These are phyloP conservation scores for Penicillium sp. DNA, from an alignment of 2,329 filamentous ascomycete species.

Conservation along the genomic window DNA sequence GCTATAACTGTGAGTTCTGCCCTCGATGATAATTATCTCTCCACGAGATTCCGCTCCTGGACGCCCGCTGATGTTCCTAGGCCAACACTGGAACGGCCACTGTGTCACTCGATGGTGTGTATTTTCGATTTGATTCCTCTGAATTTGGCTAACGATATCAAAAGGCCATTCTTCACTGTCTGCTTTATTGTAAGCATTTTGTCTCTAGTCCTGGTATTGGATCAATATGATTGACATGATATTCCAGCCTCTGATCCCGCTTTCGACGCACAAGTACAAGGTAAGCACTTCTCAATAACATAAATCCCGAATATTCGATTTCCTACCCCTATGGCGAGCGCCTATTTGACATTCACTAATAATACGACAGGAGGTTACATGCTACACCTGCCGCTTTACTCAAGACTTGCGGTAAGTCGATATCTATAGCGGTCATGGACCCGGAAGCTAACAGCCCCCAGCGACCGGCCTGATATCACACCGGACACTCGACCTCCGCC, in stretches of 20 bases:
- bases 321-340: background rate
- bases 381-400: constrained; percentile 36
- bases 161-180: constrained; percentile 44
- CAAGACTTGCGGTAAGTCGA: constrained; percentile 34
- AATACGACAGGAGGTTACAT: constrained; percentile 35
- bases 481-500: constrained; percentile 33
- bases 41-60: background rate
- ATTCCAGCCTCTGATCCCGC: constrained; percentile 36
- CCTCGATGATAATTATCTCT: background rate
- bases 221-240: constrained; percentile 9
- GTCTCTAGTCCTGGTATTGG: background rate
- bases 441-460: constrained; percentile 12
- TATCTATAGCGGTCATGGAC: background rate
- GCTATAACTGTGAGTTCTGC: constrained; percentile 40
- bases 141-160: constrained; percentile 7
- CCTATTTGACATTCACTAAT: constrained; percentile 10
- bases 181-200: constrained; percentile 39
- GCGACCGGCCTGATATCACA: constrained; percentile 37
- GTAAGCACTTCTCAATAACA: constrained; percentile 14
- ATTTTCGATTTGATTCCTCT: background rate
- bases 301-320: background rate
- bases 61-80: constrained; percentile 16
- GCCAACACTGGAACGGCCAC: constrained; percentile 44
- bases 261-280: constrained; percentile 39
- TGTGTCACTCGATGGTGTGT: constrained; percentile 42